Evolutionary conservation across 1,139 yeast species (phyloP), one percentile per base, ranked within the genome.

Genomic region (Suhomyces bribrorum): DNA sequence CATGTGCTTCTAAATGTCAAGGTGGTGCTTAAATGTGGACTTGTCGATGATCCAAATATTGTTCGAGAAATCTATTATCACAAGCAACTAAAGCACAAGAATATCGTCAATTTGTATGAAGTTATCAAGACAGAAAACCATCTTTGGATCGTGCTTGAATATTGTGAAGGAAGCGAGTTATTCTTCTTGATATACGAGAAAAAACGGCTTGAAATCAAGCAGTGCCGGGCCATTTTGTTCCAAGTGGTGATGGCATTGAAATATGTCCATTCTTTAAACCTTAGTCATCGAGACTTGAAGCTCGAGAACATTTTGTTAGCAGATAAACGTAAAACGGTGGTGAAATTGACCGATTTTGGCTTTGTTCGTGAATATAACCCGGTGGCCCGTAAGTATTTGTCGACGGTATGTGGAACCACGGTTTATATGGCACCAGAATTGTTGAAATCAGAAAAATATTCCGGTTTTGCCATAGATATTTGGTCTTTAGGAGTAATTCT

Each of bases 391-490:
- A 60, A 59, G n/a, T 64, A 82, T 37, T 63, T 92, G 31, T 86
- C 86, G 33, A 92, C 97, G 0, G 74, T 89, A 1, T 92, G 98
- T 62, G 98, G 98, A 2, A 92, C 98, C 0, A 81, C 90, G 0
- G 95, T 89, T 5, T 92, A 92, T 57, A 89, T 90, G 96, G 97
- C 98, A 0, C 98, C 98, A 0, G 98, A 92, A 56, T 68, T 92
- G 51, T 68, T 89, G 26, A 67, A 73, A 39, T 76, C 79, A 45
- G 75, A 77, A 40, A 81, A 79, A 39, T 92, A 92, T 56, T 81
- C 82, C 28, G 98, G 97, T 0, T 82, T 85, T 52, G 79, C 84
- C 42, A 75, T 83, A 5, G 98, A 92, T 59, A 79, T 86, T 3
- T 92, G 98, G 98, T 82, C 97, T 0, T 64, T 92, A 43, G 98